A percentile compares a stretch with the other conserved stretches of the same genome.
Evolutionary conservation across 768 basidiomycete species (phyloP).

Genomic region (Rhodotorula kratochvilovae): DNA sequence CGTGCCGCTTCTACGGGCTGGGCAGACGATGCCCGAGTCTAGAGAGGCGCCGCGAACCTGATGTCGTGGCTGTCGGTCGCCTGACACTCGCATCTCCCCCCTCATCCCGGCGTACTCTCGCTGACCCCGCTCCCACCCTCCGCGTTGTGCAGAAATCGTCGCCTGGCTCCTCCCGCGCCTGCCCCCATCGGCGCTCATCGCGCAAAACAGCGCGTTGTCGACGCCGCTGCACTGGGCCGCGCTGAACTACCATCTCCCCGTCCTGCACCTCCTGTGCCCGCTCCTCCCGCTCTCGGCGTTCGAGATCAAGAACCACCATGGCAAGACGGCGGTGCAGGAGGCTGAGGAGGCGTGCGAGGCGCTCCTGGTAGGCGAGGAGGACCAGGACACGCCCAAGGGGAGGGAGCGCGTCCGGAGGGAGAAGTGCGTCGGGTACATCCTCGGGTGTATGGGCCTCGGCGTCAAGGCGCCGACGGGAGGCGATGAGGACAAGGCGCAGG

Average conservation of each 20-base stretch:
- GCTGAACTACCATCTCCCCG: constrained; percentile 38
- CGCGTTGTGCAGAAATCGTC: constrained; percentile 28
- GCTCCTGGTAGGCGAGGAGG: constrained; percentile 18
- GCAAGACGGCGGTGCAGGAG: constrained; percentile 37
- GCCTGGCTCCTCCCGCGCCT: constrained; percentile 27
- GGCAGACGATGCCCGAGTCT: no score
- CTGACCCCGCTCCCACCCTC: no score
- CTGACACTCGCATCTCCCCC: no score
- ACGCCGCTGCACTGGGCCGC: constrained; percentile 39
- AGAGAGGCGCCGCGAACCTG: no score
- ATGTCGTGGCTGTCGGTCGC: no score
- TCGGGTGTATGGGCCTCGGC: constrained; percentile 38
- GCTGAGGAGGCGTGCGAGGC: constrained; percentile 38
- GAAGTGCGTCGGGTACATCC: constrained; percentile 31
- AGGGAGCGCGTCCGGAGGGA: constrained; percentile 35
- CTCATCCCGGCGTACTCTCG: no score
- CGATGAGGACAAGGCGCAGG: constrained; percentile 20
- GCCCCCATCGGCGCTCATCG: constrained; percentile 14
- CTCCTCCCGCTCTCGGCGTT: constrained; percentile 26
- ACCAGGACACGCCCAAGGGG: constrained; percentile 18
- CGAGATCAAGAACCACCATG: constrained; percentile 25
- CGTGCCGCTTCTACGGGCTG: no score
- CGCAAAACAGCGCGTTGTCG: constrained; percentile 29
- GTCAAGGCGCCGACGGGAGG: constrained; percentile 30
- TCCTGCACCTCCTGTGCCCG: constrained; percentile 34